phyloP scores from a whole-genome alignment of 1,284 basidiomycete genomes.

The Puccinia hordei region DNA sequence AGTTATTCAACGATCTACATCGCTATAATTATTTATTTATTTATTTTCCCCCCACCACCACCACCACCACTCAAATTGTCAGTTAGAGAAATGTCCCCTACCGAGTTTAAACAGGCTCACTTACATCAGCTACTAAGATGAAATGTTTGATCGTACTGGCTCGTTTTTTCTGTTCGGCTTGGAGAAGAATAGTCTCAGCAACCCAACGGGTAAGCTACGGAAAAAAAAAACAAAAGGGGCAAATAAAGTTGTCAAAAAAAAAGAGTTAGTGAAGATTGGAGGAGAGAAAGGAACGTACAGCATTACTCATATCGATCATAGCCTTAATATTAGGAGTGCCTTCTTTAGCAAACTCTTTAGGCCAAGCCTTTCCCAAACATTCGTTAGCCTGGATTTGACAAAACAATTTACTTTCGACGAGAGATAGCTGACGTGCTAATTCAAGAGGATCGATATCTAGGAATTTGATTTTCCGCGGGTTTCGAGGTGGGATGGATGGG shows the following conservation, averaged over 20 bases:
- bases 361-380: conserved; percentile 68
- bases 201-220: conserved; percentile 83
- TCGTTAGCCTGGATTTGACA: conserved; percentile 86
- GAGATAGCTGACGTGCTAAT: conserved; percentile 87
- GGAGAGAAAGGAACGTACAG: conserved; percentile 64
- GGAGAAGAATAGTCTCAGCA: conserved; percentile 78
- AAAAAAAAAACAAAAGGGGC: too few species aligned
- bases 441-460: conserved; percentile 88
- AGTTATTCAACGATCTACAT: conserved; percentile 87
- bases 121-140: conserved; percentile 87
- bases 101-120: too few species aligned
- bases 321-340: conserved; percentile 76
- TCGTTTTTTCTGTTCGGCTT: conserved; percentile 82
- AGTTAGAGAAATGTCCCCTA: too few species aligned
- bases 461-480: conserved; percentile 74
- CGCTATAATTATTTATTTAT: too few species aligned
- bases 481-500: conserved; percentile 72
- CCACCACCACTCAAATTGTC: too few species aligned
- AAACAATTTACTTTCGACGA: conserved; percentile 86
- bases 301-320: conserved; percentile 88
- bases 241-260: neutral
- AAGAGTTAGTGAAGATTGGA: conserved; percentile 9
- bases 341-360: conserved; percentile 56
- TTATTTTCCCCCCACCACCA: too few species aligned
- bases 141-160: conserved; percentile 83